A percentile compares a stretch with the other conserved stretches of the same genome.
Evolutionary conservation across 331 rosid genomes (phyloP).

Genomic region (Quercus tomentella): DNA sequence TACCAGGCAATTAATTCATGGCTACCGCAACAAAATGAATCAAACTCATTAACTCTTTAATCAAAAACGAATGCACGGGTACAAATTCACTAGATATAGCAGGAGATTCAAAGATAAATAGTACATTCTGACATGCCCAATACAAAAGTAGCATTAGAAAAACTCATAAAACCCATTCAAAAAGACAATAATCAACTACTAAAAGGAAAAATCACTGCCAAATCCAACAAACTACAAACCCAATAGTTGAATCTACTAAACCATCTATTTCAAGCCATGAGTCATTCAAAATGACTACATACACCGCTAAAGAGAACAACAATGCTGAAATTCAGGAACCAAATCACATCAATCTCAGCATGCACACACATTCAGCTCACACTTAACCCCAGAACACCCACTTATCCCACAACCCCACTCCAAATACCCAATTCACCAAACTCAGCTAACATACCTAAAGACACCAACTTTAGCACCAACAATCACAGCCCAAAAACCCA

Average conservation of each 20-base stretch:
- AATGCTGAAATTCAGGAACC: slow-evolving; percentile 16
- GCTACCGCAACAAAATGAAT: neutral
- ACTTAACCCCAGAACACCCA: slow-evolving; percentile 35
- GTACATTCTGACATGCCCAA: slow-evolving; percentile 15
- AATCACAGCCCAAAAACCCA: slow-evolving; percentile 28
- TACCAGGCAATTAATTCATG: slow-evolving; percentile 5
- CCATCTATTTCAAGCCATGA: slow-evolving; percentile 17
- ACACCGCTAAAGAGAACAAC: slow-evolving; percentile 17
- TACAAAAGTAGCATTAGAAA: slow-evolving; percentile 22
- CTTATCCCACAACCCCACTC: slow-evolving; percentile 19
- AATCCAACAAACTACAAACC: slow-evolving; percentile 10
- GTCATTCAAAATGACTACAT: slow-evolving; percentile 13
- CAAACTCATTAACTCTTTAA: neutral
- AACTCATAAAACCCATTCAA: neutral
- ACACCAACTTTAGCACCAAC: slow-evolving; percentile 16
- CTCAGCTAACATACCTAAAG: slow-evolving; percentile 8
- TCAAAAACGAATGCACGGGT: neutral
- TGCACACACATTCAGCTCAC: slow-evolving; percentile 46
- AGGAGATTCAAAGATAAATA: neutral
- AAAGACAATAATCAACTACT: neutral
- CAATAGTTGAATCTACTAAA: slow-evolving; percentile 20
- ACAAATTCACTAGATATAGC: slow-evolving; percentile 15
- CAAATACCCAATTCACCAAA: slow-evolving; percentile 33
- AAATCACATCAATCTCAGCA: slow-evolving; percentile 26
- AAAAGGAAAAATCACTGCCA: neutral